Evolutionary conservation across 495 filamentous ascomycete species (phyloP).

Genomic region (Penicillium parvum): DNA sequence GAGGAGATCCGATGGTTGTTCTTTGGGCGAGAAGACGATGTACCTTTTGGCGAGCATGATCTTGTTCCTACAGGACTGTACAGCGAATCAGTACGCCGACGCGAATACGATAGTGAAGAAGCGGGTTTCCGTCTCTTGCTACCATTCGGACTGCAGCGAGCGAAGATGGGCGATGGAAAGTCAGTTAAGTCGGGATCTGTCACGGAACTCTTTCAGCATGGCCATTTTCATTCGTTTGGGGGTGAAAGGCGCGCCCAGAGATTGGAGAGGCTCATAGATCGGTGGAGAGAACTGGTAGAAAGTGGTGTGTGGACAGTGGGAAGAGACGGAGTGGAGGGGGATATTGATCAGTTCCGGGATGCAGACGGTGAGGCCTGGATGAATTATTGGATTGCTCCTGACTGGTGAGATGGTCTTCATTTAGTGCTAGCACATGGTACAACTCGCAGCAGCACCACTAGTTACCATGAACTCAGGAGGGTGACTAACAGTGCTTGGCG

Average conservation of each 20-base stretch:
- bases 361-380: background rate
- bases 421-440: too few species aligned
- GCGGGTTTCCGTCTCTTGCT: slow-evolving; percentile 20
- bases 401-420: too few species aligned
- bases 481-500: too few species aligned
- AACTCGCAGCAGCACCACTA: too few species aligned
- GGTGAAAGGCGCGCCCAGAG: slow-evolving; percentile 25
- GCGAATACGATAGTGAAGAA: slow-evolving; percentile 8
- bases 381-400: background rate
- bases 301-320: slow-evolving; percentile 29
- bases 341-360: slow-evolving; percentile 1
- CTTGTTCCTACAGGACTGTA: slow-evolving; percentile 18
- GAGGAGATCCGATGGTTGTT: slow-evolving; percentile 5
- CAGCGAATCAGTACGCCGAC: slow-evolving; percentile 11
- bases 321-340: slow-evolving; percentile 30
- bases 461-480: too few species aligned
- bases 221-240: slow-evolving; percentile 31
- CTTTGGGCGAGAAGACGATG: background rate
- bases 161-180: slow-evolving; percentile 30
- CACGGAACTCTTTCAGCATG: slow-evolving; percentile 36
- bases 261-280: background rate
- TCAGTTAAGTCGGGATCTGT: slow-evolving; percentile 14
- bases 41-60: slow-evolving; percentile 10
- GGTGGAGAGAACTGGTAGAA: background rate
- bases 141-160: slow-evolving; percentile 17